Percentiles rank a stretch among this genome's conserved stretches.
Conservation (phyloP, 2,329 filamentous ascomycete species). For the Diaporthe eres region DNA sequence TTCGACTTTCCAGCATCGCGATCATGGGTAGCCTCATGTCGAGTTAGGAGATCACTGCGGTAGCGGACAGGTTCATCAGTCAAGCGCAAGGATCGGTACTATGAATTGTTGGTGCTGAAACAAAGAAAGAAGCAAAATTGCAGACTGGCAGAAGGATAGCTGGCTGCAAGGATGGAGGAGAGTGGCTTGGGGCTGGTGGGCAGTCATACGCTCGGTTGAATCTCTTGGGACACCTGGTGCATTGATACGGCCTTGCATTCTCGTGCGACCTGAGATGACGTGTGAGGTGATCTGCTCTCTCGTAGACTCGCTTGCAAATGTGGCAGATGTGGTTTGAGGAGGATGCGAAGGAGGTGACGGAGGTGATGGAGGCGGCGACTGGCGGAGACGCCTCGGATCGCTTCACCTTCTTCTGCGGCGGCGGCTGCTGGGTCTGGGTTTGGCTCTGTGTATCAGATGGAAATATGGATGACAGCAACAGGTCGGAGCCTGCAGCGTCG, state of each 20-base stretch:
- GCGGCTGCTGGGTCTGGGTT: conserved; percentile 36
- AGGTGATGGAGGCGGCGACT: conserved; percentile 35
- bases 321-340: conserved; percentile 44
- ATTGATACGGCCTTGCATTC: conserved; percentile 49
- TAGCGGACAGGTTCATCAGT: not conserved
- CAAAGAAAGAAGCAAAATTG: not conserved
- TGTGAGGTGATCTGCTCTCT: conserved; percentile 50
- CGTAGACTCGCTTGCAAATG: conserved; percentile 48
- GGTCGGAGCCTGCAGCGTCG: conserved; percentile 46
- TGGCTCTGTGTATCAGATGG: not conserved
- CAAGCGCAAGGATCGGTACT: not conserved
- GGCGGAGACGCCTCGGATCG: conserved; percentile 38
- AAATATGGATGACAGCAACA: conserved; percentile 16
- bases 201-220: conserved; percentile 49
- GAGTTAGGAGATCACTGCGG: conserved; percentile 47
- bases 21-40: conserved; percentile 50
- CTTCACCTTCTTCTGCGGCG: conserved; percentile 31
- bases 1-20: conserved; percentile 47
- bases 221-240: conserved; percentile 48
- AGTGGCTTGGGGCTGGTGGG: not conserved
- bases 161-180: not conserved
- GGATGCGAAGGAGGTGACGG: not conserved
- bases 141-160: not conserved
- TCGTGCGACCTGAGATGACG: conserved; percentile 49
- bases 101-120: not conserved